Base-by-base conservation (phyloP, 31 red algal genomes). In the Bonnemaisonia californica region DNA sequence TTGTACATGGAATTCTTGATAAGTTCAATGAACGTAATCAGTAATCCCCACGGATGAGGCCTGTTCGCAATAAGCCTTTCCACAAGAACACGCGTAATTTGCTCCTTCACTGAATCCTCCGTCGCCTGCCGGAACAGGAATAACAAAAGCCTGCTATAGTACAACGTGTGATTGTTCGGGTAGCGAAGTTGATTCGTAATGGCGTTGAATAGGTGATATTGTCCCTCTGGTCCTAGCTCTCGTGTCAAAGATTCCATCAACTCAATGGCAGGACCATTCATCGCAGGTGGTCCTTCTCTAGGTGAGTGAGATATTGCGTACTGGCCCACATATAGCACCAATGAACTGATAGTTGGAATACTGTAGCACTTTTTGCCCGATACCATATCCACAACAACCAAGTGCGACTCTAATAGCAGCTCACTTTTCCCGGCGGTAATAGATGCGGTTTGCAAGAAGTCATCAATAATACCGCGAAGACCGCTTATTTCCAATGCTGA, bases 21-120 rank as follows among this genome's bases (percentile, higher is more conserved):
- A 0, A 98, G 83, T 69, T 98, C 92, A 26, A 98, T 81, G 78
- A 98, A 98, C 8, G 92, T 94, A 28, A 95, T 71, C n/a, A 98
- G 68, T 22, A 98, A 82, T 8, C 96, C 96, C 96, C 96, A 98
- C 33, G 96, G 96, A 84, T 98, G 96, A n/a, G 96, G 96, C 54
- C 92, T 40, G 62, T 92, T 94, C 3, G 96, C 96, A 86, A 98
- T 89, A 3, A 95, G 64, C 29, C 96, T 68, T 69, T 98, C 96
- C 41, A 98, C 77, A n/a, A 98, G 77, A 38, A 98, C 96, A 8
- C 92, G 56, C 9, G 92, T 81, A 35, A 98, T 86, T 72, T 95
- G 92, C 47, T 98, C 96, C 35, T 94, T 89, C 36, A 95, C 79
- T 36, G 70, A 79, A 31, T 91, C 96, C 26, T 89, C 62, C 28